phyloP scores from a whole-genome alignment of 2,329 filamentous ascomycete species.

The Lasiodiplodia theobromae region DNA sequence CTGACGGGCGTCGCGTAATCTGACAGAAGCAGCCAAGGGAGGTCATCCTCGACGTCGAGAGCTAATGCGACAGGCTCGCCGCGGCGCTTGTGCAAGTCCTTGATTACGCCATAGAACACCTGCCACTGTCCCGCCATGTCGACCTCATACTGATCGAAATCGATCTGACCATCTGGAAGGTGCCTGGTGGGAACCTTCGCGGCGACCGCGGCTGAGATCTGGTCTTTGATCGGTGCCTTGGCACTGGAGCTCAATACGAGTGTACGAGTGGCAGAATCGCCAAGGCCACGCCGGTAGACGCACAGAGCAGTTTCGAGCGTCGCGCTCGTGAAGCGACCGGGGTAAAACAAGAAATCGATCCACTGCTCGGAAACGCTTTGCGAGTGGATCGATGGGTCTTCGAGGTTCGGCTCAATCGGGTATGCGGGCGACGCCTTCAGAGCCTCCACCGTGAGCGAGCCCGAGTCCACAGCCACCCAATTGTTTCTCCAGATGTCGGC shows the following conservation, averaged over 20 bases:
- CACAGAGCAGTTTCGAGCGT: constrained; percentile 84
- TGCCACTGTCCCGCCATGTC: constrained; percentile 87
- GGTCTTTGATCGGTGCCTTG: constrained; percentile 72
- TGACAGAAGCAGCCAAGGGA: constrained; percentile 85
- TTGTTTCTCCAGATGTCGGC: constrained; percentile 68
- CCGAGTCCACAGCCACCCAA: constrained; percentile 56
- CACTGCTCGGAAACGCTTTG: constrained; percentile 71
- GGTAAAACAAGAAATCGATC: constrained; percentile 82
- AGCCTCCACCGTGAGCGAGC: constrained; percentile 50
- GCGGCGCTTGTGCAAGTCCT: constrained; percentile 85
- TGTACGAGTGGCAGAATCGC: constrained; percentile 27
- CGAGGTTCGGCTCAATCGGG: constrained; percentile 44
- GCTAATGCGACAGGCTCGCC: constrained; percentile 81
- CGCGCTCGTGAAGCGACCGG: constrained; percentile 79
- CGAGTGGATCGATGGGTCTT: constrained; percentile 58
- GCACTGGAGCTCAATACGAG: constrained; percentile 22
- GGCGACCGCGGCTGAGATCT: constrained; percentile 75
- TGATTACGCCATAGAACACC: constrained; percentile 83
- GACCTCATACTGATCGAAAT: constrained; percentile 76
- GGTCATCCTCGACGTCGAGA: constrained; percentile 72
- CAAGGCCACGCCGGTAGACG: constrained; percentile 74
- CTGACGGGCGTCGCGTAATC: constrained; percentile 82
- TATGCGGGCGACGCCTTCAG: constrained; percentile 48
- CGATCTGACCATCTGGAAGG: constrained; percentile 68
- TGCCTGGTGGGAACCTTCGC: constrained; percentile 72